Percentiles rank a stretch among this genome's conserved stretches.
Conservation (phyloP, 148 eudicot genomes). For the Silene uniflora region DNA sequence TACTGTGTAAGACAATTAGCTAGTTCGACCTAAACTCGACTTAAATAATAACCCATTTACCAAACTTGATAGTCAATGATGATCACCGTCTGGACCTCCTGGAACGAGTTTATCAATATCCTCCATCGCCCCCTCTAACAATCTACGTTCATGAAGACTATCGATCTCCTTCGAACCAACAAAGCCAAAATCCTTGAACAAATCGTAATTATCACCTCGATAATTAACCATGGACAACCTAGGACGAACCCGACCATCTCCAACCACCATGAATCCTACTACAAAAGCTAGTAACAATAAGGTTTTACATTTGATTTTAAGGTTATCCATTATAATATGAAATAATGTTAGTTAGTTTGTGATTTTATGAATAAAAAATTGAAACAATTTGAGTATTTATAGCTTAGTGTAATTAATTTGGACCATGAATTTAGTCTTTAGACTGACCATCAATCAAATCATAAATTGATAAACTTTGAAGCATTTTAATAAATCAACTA, state of each 20-base stretch:
- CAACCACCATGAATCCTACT: not conserved
- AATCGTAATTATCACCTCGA: not conserved
- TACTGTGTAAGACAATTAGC: no score
- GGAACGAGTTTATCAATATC: not conserved
- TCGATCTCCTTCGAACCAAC: not conserved
- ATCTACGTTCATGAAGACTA: not conserved
- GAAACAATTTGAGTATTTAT: not conserved
- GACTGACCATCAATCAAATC: not conserved
- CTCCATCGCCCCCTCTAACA: not conserved
- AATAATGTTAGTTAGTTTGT: not conserved
- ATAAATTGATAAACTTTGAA: conserved; percentile 9
- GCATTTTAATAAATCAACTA: not conserved
- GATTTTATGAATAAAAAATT: not conserved
- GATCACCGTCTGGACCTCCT: not conserved
- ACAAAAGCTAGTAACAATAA: not conserved
- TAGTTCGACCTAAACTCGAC: no score
- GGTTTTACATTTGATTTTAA: not conserved
- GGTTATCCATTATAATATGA: not conserved
- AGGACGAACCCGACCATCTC: not conserved
- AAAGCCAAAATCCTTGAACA: not conserved
- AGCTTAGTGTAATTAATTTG: conserved; percentile 1
- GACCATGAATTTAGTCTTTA: not conserved
- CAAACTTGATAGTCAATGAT: not conserved
- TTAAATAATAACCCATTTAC: not conserved
- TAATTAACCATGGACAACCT: not conserved